Percentiles rank a stretch among this genome's conserved stretches.
phyloP scores from a whole-genome alignment of 805 yeast species.

The Lachancea kluyveri region DNA sequence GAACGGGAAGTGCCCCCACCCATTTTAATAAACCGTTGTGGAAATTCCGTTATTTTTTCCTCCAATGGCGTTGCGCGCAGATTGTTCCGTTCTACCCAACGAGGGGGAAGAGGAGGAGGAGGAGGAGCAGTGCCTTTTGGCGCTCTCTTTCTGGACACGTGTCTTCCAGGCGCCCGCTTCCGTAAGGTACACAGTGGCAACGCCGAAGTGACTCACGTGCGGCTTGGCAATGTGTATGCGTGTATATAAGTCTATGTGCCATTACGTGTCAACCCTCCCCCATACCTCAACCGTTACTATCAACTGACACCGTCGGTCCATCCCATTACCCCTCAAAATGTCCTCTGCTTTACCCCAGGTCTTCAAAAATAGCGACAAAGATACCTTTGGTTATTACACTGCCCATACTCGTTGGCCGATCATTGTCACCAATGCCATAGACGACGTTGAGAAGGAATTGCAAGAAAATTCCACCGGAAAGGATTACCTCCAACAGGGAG shows the following conservation, averaged over 20 bases:
- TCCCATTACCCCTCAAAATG: neutral
- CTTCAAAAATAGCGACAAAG: slow-evolving; percentile 60
- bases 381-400: slow-evolving; percentile 79
- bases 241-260: neutral
- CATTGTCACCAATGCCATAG: slow-evolving; percentile 61
- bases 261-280: neutral
- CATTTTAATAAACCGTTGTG: no score
- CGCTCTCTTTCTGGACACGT: no score
- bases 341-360: slow-evolving; percentile 26
- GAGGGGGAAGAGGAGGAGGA: no score
- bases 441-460: slow-evolving; percentile 46
- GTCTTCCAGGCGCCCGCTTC: no score
- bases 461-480: slow-evolving; percentile 22
- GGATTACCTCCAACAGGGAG: slow-evolving; percentile 40
- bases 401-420: slow-evolving; percentile 83
- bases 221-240: neutral
- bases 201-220: neutral
- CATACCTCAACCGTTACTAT: neutral
- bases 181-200: no score
- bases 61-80: no score
- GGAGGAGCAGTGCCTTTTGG: no score
- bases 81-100: no score
- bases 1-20: no score
- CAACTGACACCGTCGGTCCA: neutral
- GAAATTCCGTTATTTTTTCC: no score